A percentile compares a stretch with the other conserved stretches of the same genome.
Evolutionary conservation across 495 filamentous ascomycete species (phyloP).

Genomic region (Geoglossum glabrum): DNA sequence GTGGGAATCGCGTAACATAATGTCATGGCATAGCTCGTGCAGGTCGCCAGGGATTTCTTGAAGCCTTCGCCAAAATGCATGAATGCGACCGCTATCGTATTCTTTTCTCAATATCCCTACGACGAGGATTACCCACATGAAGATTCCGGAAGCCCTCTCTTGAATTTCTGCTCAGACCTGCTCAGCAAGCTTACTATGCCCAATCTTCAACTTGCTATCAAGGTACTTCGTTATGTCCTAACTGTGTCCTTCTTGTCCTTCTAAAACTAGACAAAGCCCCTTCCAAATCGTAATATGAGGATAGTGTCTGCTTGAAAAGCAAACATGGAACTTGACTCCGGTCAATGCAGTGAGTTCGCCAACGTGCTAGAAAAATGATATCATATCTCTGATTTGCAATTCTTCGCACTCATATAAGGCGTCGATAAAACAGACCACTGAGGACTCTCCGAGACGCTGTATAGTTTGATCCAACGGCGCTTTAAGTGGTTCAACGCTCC

Average conservation of each 20-base stretch:
- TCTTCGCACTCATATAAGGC: constrained; percentile 26
- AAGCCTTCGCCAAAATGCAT: constrained; percentile 10
- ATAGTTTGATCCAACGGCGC: constrained; percentile 15
- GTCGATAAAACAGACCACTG: constrained; percentile 21
- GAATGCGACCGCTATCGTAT: too few species aligned
- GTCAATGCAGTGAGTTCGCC: constrained; percentile 6
- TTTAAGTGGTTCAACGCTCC: constrained; percentile 15
- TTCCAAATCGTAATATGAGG: constrained; percentile 14
- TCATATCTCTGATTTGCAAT: constrained; percentile 18
- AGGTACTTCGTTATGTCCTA: too few species aligned
- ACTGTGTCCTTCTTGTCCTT: too few species aligned
- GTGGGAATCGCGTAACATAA: constrained; percentile 16
- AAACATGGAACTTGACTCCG: constrained; percentile 7
- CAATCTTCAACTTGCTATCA: too few species aligned
- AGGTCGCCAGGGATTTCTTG: constrained; percentile 17
- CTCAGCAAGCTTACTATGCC: too few species aligned
- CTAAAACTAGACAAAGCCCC: constrained; percentile 4
- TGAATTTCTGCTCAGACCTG: too few species aligned
- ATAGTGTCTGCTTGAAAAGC: constrained; percentile 20
- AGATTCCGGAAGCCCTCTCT: constrained; percentile 14
- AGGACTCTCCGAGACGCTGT: constrained; percentile 6
- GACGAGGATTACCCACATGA: constrained; percentile 21
- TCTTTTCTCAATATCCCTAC: constrained; percentile 15
- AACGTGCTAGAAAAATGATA: constrained; percentile 17
- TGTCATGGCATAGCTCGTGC: constrained; percentile 17